Percentiles rank a stretch among this genome's conserved stretches.
Conservation (phyloP, 805 yeast genomes). For the Metschnikowia baotianmanensis region DNA sequence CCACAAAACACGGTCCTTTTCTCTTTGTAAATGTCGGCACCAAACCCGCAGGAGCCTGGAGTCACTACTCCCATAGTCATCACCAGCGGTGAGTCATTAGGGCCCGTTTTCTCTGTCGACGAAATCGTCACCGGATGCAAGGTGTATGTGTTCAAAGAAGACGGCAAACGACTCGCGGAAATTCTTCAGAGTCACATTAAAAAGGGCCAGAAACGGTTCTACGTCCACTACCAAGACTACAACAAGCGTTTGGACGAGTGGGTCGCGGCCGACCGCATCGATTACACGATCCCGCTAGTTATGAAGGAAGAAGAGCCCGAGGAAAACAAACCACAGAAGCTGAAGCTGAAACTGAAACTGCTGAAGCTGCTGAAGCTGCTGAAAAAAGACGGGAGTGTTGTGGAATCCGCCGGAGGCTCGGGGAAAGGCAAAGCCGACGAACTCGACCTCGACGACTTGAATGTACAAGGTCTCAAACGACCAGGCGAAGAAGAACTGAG, state of each 20-base stretch:
- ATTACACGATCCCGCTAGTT: conserved; percentile 64
- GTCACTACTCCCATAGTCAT: conserved; percentile 13
- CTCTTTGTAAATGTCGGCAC: conserved; percentile 7
- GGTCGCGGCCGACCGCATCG: conserved; percentile 72
- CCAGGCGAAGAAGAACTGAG: conserved; percentile 73
- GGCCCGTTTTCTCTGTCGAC: conserved; percentile 29
- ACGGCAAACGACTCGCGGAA: conserved; percentile 78
- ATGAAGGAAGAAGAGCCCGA: conserved; percentile 65
- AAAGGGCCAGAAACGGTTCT: conserved; percentile 76
- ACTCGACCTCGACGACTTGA: conserved; percentile 79
- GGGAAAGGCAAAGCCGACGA: conserved; percentile 49
- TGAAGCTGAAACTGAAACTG: conserved; percentile 28
- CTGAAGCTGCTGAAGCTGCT: conserved; percentile 16
- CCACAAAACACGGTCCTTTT: not conserved
- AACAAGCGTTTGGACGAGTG: conserved; percentile 97
- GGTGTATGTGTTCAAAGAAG: conserved; percentile 78
- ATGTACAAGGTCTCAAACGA: conserved; percentile 74
- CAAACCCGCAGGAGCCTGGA: conserved; percentile 6
- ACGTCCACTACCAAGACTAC: conserved; percentile 92
- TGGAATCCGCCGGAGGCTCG: conserved; percentile 20
- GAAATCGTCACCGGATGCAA: conserved; percentile 76
- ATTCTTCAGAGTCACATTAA: conserved; percentile 71
- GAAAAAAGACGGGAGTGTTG: conserved; percentile 23
- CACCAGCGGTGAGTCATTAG: not conserved
- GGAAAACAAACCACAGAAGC: conserved; percentile 34